phyloP scores from a whole-genome alignment of 2,329 filamentous ascomycete species.

The Hypocreales sp. region DNA sequence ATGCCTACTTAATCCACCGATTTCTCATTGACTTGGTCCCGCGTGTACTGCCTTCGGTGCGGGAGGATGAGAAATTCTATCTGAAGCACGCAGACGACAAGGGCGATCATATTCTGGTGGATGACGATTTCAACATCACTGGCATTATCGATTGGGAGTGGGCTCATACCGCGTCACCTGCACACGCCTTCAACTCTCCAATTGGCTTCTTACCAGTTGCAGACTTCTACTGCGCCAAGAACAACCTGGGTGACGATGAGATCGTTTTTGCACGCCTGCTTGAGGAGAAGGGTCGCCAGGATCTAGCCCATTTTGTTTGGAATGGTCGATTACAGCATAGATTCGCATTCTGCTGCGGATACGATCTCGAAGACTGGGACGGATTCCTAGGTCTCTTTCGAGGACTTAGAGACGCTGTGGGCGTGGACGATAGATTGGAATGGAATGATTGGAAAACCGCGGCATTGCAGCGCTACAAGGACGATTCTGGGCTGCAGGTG shows the following conservation, averaged over 20 bases:
- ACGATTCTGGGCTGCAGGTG: conserved; percentile 9
- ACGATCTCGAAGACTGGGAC: conserved; percentile 24
- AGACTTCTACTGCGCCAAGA: conserved; percentile 23
- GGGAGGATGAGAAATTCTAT: conserved; percentile 19
- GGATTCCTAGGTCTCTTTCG: conserved; percentile 24
- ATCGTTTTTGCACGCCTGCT: conserved; percentile 15
- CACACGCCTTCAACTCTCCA: conserved; percentile 25
- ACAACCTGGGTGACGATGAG: conserved; percentile 21
- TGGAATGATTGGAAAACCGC: conserved; percentile 21
- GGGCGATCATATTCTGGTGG: conserved; percentile 29
- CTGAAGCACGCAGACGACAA: conserved; percentile 27
- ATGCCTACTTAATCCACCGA: conserved; percentile 24
- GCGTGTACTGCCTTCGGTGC: conserved; percentile 7
- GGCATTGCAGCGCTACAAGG: conserved; percentile 18
- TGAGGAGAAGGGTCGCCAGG: conserved; percentile 15
- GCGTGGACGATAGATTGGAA: conserved; percentile 16
- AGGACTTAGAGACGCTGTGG: conserved; percentile 19
- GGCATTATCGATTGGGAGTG: conserved; percentile 30
- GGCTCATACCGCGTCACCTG: conserved; percentile 17
- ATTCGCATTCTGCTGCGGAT: conserved; percentile 25
- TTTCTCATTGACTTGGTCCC: conserved; percentile 23
- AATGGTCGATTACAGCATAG: conserved; percentile 21
- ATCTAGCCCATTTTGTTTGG: conserved; percentile 20
- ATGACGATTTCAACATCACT: conserved; percentile 28
- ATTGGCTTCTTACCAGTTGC: conserved; percentile 21